Percentiles rank a stretch among this genome's conserved stretches.
Evolutionary conservation across 129 eudicot genomes (phyloP).

Genomic region (Heracleum sosnowskyi): DNA sequence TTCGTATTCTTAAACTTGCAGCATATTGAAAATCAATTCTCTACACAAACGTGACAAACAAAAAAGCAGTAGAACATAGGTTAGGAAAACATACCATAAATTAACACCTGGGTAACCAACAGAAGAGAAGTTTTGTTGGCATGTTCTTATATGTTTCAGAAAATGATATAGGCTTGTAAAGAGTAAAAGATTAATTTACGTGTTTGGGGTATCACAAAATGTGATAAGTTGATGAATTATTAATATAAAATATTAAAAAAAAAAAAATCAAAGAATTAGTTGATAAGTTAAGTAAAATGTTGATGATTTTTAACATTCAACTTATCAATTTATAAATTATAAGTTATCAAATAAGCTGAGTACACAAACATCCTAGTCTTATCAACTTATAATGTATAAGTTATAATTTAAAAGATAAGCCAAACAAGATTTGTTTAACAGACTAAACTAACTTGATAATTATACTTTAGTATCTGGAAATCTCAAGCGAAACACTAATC

Average conservation of each 20-base stretch:
- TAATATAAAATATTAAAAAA: too few relatives aligned
- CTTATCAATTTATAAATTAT: too few relatives aligned
- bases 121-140: neutral
- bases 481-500: slow-evolving; percentile 43
- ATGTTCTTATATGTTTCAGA: neutral
- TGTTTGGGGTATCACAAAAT: too few relatives aligned
- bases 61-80: neutral
- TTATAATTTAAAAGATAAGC: too few relatives aligned
- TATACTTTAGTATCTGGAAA: neutral
- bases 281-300: too few relatives aligned
- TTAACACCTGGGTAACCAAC: neutral
- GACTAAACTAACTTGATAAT: slow-evolving; percentile 22
- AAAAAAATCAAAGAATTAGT: too few relatives aligned
- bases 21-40: neutral
- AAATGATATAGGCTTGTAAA: neutral
- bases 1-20: too few relatives aligned
- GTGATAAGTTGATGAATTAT: too few relatives aligned
- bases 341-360: too few relatives aligned
- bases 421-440: neutral
- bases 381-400: too few relatives aligned
- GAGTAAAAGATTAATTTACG: neutral
- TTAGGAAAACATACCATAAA: neutral
- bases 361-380: too few relatives aligned
- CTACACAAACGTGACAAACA: neutral
- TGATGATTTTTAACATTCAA: too few relatives aligned